Base-by-base conservation (phyloP, 805 yeast genomes). In the Starmera pachycereana region DNA sequence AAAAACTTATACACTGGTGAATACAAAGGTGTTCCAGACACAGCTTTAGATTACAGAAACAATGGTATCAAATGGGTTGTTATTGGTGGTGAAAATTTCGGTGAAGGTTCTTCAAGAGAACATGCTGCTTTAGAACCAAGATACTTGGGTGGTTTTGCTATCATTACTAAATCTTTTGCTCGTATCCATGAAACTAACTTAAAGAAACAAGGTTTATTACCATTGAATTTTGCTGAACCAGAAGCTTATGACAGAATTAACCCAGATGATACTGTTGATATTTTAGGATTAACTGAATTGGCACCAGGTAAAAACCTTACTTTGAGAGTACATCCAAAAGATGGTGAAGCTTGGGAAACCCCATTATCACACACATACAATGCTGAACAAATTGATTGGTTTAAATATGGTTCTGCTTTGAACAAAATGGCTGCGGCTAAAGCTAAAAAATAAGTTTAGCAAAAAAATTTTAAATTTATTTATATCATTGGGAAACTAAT, bases 21-120 rank as follows among this genome's bases (percentile, higher is more conserved):
- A 64, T 86, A 77, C 76, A 78, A 71, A 58, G 92, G 95, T 74
- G 96, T 92, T 61, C 98, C 98, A 71, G 96, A 88, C 68, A 84
- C 94, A 54, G 97, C 95, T 58, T 80, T 77, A 64, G 84, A 78
- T 65, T 90, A 90, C 89, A 85, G 96, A 72, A 95, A 86, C 62
- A 71, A 80, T 52, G 96, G 95, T 56, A 72, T 81, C 61, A 81
- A 74, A 60, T 90, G 97, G 97, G 96, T 89, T 69, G 97, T 90
- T 52, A 76, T 90, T 61, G 98, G 97, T 69, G 97, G 87, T 62
- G 97, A 90, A 72, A 90, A 90, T 76, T 86, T 89, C 60, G 98
- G 98, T 76, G 98, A 90, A 76, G 98, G 98, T 54, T 89, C 97
- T 37, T 97, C 98, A 29, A 84, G 98, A 74, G 98, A 90, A 63